Evolutionary conservation across 371 early-diverging fungal species (phyloP), one percentile per base, ranked within the genome.

Genomic region (Mucor velutinosus): DNA sequence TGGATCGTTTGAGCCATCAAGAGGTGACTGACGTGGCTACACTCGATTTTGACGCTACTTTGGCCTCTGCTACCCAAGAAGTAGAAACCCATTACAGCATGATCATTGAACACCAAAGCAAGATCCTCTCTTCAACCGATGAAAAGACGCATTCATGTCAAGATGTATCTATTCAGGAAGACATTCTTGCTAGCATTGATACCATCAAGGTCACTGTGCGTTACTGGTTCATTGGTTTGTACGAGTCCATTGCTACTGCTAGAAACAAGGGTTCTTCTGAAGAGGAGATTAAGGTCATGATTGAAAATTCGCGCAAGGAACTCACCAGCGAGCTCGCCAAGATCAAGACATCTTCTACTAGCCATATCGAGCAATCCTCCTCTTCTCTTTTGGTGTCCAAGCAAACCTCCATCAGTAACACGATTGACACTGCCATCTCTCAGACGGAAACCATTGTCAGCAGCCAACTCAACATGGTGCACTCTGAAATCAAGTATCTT

Each of bases 121-220:
- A 67, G 61, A n/a, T 32, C 19, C 19, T 51, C 7, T 60, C 63
- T 15, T 21, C 35, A 11, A 58, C 51, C 12, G 17, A 29, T 21
- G 29, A 30, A 19, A 37, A 62, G n/a, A 19, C 37, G 8, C 62
- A 62, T 15, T 14, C 32, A 21, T 25, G 57, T n/a, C 17, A 43
- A n/a, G 67, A 60, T 23, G 30, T 35, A 21, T 55, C 51, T 11
- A 30, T 60, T 29, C 68, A 64, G 11, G 73, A 78, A 57, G 53
- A 66, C 17, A 59, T 74, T 19, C 58, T 79, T 37, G 62, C 70
- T 19, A 68, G 75, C 41, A 64, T 76, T 19, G 73, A 75, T 29
- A 75, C 73, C 7, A 71, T 79, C 47, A 76, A 75, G 70, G 70
- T 70, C 17, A 69, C 71, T 25, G 70, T 75, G n/a, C 73, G 75